Evolutionary conservation across 2,329 filamentous ascomycete genomes (phyloP).

Genomic region (Plectosphaerella sp.): DNA sequence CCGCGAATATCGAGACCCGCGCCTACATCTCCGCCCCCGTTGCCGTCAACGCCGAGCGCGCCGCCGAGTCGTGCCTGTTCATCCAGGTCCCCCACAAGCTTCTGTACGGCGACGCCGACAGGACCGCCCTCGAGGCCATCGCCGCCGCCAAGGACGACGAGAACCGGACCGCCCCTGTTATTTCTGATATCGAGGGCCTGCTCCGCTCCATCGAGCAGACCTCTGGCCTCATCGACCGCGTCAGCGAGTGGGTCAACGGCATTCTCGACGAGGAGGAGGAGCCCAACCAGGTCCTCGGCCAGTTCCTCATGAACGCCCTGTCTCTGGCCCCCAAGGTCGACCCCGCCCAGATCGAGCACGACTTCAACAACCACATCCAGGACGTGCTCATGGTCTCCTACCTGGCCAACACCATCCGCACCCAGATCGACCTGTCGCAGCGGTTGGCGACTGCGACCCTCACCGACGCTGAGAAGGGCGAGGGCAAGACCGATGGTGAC

Average conservation of each 20-base stretch:
- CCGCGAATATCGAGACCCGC: slow-evolving; percentile 81
- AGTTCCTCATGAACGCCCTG: slow-evolving; percentile 91
- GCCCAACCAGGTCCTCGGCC: slow-evolving; percentile 86
- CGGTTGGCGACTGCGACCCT: slow-evolving; percentile 79
- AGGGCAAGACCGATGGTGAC: slow-evolving; percentile 40
- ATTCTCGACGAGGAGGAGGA: slow-evolving; percentile 88
- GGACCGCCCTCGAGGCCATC: slow-evolving; percentile 72
- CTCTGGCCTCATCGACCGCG: slow-evolving; percentile 82
- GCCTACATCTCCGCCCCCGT: slow-evolving; percentile 96
- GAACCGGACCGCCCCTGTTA: slow-evolving; percentile 65
- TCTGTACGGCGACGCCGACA: slow-evolving; percentile 73
- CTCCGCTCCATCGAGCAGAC: slow-evolving; percentile 85
- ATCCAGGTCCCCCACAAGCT: slow-evolving; percentile 96
- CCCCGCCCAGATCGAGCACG: slow-evolving; percentile 81
- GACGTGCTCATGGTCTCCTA: slow-evolving; percentile 98
- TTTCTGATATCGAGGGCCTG: slow-evolving; percentile 85
- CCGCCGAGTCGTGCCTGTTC: slow-evolving; percentile 94
- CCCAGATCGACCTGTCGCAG: slow-evolving; percentile 97
- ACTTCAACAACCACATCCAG: slow-evolving; percentile 99
- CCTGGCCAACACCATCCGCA: slow-evolving; percentile 96
- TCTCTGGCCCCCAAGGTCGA: slow-evolving; percentile 94
- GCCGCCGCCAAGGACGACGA: slow-evolving; percentile 76
- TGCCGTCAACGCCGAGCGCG: slow-evolving; percentile 89
- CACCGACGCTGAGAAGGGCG: slow-evolving; percentile 41
- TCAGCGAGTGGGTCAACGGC: slow-evolving; percentile 86